Evolutionary conservation across 2,329 filamentous ascomycete species (phyloP).

Genomic region (Fusarium proliferatum): DNA sequence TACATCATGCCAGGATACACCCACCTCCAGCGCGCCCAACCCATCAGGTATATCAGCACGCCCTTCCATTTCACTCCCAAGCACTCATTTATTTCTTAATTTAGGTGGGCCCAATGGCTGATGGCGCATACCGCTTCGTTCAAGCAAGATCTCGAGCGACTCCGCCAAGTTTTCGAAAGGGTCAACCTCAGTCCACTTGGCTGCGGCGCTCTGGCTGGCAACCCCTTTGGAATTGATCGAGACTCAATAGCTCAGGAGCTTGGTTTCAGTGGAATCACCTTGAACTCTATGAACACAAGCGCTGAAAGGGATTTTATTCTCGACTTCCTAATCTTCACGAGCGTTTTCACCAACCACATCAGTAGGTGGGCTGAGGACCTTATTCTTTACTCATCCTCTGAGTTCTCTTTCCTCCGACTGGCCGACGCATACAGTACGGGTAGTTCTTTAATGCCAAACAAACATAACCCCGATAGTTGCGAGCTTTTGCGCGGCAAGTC

Average conservation of each 20-base stretch:
- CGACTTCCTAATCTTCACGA: neutral
- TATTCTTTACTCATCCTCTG: neutral
- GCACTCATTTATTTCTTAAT: neutral
- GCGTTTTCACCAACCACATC: neutral
- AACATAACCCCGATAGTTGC: neutral
- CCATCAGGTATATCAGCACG: neutral
- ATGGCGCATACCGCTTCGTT: neutral
- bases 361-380: neutral
- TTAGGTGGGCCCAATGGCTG: neutral
- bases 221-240: neutral
- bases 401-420: neutral
- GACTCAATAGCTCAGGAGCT: neutral
- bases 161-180: neutral
- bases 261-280: neutral
- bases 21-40: neutral
- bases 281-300: neutral
- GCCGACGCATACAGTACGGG: neutral
- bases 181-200: neutral
- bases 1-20: neutral
- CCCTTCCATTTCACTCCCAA: neutral
- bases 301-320: neutral
- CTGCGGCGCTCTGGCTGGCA: neutral
- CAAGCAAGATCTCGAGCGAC: neutral
- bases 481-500: neutral
- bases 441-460: neutral